Evolutionary conservation across 345 rosid species (phyloP).

Genomic region (Viola odorata): DNA sequence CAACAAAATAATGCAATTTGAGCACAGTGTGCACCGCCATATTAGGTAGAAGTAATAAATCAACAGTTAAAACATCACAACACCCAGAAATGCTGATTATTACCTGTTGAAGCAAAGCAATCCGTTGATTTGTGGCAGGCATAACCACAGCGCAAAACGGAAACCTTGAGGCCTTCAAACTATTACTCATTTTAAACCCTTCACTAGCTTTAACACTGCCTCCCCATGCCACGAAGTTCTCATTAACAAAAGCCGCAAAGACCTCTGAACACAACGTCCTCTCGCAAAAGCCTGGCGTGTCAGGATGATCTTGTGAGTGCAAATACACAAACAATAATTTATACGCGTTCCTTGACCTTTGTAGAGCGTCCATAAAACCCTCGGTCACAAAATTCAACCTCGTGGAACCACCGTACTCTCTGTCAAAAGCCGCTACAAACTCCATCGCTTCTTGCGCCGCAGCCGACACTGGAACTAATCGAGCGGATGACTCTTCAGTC

Average conservation of each 20-base stretch:
- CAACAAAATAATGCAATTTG: too few relatives aligned
- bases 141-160: conserved; percentile 98
- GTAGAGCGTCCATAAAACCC: conserved; percentile 95
- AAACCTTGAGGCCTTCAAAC: conserved; percentile 90
- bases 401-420: conserved; percentile 50
- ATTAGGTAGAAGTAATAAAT: neutral
- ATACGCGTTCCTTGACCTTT: conserved; percentile 63
- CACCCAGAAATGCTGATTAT: neutral
- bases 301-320: conserved; percentile 98
- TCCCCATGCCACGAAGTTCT: conserved; percentile 94
- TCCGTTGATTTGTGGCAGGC: conserved; percentile 93
- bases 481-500: conserved; percentile 38
- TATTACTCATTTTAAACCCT: conserved; percentile 98
- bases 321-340: conserved; percentile 84
- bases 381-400: conserved; percentile 70
- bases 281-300: conserved; percentile 69
- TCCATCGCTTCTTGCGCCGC: conserved; percentile 73
- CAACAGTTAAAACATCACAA: conserved; percentile 1
- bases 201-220: conserved; percentile 91
- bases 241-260: conserved; percentile 63
- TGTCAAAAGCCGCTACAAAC: conserved; percentile 67
- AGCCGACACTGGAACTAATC: conserved; percentile 53
- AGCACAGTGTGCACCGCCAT: too few relatives aligned
- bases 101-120: conserved; percentile 94
- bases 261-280: conserved; percentile 65